A percentile compares a stretch with the other conserved stretches of the same genome.
phyloP scores from a whole-genome alignment of 2,329 filamentous ascomycete species.

The Claviceps purpurea region DNA sequence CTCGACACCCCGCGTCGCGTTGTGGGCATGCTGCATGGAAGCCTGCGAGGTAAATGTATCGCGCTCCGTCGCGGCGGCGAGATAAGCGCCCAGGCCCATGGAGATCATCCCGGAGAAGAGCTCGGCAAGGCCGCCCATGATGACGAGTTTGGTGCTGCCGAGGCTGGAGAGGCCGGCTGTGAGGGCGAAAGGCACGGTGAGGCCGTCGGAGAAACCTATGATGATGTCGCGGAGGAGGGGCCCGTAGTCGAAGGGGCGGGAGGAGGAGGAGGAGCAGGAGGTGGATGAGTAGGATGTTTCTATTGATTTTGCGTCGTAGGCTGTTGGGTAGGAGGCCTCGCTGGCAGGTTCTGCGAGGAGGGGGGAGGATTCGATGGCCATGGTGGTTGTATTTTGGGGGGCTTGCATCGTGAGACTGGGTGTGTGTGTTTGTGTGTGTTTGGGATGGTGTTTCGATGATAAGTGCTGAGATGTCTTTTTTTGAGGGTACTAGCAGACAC shows the following conservation, averaged over 20 bases:
- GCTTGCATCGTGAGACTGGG: no score
- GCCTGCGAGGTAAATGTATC: slow-evolving; percentile 37
- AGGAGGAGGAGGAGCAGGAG: slow-evolving; percentile 7
- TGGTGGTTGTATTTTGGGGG: background rate
- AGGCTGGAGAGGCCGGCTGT: slow-evolving; percentile 58
- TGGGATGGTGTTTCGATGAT: no score
- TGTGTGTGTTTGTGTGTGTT: background rate
- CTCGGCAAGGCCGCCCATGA: slow-evolving; percentile 62
- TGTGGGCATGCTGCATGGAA: slow-evolving; percentile 26
- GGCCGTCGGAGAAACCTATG: slow-evolving; percentile 64
- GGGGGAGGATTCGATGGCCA: slow-evolving; percentile 18
- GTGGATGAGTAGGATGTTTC: slow-evolving; percentile 2
- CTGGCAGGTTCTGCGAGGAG: slow-evolving; percentile 19
- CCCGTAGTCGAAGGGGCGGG: slow-evolving; percentile 21
- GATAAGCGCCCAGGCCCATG: slow-evolving; percentile 65
- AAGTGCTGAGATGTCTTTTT: no score
- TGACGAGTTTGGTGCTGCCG: slow-evolving; percentile 51
- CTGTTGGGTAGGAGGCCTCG: slow-evolving; percentile 11
- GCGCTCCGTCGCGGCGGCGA: slow-evolving; percentile 48
- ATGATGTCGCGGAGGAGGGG: slow-evolving; percentile 49
- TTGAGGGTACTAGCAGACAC: no score
- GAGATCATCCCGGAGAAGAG: slow-evolving; percentile 63
- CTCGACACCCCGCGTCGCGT: slow-evolving; percentile 28
- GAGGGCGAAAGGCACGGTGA: slow-evolving; percentile 69
- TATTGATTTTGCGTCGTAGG: slow-evolving; percentile 13